phyloP scores from a whole-genome alignment of 2,329 filamentous ascomycete genomes.

The Botryotinia narcissicola region DNA sequence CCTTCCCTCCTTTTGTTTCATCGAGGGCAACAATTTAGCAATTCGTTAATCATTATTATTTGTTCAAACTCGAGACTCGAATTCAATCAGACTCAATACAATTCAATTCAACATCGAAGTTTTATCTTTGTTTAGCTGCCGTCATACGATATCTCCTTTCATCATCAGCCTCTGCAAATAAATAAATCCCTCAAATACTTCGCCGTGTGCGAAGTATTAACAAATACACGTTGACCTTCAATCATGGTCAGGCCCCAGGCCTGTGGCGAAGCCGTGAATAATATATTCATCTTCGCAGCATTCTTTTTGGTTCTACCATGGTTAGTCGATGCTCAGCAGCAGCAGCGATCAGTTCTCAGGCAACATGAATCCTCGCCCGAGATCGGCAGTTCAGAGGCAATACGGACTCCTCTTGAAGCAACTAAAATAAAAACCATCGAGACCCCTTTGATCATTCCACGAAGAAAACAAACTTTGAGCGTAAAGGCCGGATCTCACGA shows the following conservation, averaged over 20 bases:
- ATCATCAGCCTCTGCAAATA: conserved; percentile 21
- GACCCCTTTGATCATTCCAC: conserved; percentile 32
- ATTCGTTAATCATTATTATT: neutral
- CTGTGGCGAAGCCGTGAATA: conserved; percentile 53
- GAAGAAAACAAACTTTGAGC: conserved; percentile 37
- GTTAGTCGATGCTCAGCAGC: conserved; percentile 64
- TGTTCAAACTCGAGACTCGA: neutral
- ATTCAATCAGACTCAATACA: neutral
- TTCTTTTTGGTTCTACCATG: conserved; percentile 57
- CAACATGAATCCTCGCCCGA: conserved; percentile 37
- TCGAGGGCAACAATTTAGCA: neutral
- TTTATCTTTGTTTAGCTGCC: conserved; percentile 4
- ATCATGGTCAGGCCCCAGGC: conserved; percentile 47
- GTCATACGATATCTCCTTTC: conserved; percentile 15
- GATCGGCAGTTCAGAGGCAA: conserved; percentile 30
- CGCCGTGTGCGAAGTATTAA: conserved; percentile 30
- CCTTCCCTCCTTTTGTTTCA: conserved; percentile 9
- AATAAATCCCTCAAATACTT: conserved; percentile 24
- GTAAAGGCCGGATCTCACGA: conserved; percentile 34
- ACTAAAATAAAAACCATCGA: conserved; percentile 37
- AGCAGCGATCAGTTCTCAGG: conserved; percentile 45
- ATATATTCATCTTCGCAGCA: conserved; percentile 51
- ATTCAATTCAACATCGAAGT: neutral
- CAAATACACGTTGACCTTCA: conserved; percentile 38
- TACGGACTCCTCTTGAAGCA: conserved; percentile 31